These are phyloP conservation scores for Chaetomium tenue DNA, from an alignment of 495 filamentous ascomycete genomes.

Conservation along the genomic window DNA sequence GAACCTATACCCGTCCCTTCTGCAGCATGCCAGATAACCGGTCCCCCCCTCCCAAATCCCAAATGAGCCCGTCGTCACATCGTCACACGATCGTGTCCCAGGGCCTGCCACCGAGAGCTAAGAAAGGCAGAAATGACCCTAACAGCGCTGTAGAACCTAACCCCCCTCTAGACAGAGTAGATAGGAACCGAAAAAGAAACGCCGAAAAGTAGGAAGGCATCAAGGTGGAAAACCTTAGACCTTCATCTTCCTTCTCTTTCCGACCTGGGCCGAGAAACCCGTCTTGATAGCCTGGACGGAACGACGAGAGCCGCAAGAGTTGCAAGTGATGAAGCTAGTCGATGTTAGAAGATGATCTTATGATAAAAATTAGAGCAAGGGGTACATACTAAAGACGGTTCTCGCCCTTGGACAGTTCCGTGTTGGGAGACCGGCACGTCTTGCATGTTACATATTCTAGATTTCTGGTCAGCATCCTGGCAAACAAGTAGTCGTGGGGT, in stretches of 20 bases:
- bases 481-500: not conserved
- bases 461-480: not conserved
- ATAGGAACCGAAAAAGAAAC: slow-evolving; percentile 5
- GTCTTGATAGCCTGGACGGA: slow-evolving; percentile 98
- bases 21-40: slow-evolving; percentile 16
- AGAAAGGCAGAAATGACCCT: slow-evolving; percentile 1
- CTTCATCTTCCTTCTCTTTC: slow-evolving; percentile 76
- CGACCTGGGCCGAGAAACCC: slow-evolving; percentile 97
- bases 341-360: slow-evolving; percentile 41
- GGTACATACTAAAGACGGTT: slow-evolving; percentile 66
- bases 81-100: slow-evolving; percentile 21
- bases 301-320: slow-evolving; percentile 82
- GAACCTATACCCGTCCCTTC: slow-evolving; percentile 11
- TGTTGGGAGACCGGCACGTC: slow-evolving; percentile 91
- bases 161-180: slow-evolving; percentile 5
- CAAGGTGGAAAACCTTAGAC: slow-evolving; percentile 29
- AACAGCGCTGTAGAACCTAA: slow-evolving; percentile 4
- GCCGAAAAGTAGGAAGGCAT: not conserved
- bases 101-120: slow-evolving; percentile 19
- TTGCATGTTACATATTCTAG: slow-evolving; percentile 98
- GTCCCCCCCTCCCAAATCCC: slow-evolving; percentile 5
- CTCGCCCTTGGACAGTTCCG: slow-evolving; percentile 96
- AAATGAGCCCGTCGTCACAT: slow-evolving; percentile 17
- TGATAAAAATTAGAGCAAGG: slow-evolving; percentile 56
- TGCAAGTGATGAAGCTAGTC: slow-evolving; percentile 48